Base-by-base conservation (phyloP, 345 rosid genomes). In the Lumnitzera racemosa region DNA sequence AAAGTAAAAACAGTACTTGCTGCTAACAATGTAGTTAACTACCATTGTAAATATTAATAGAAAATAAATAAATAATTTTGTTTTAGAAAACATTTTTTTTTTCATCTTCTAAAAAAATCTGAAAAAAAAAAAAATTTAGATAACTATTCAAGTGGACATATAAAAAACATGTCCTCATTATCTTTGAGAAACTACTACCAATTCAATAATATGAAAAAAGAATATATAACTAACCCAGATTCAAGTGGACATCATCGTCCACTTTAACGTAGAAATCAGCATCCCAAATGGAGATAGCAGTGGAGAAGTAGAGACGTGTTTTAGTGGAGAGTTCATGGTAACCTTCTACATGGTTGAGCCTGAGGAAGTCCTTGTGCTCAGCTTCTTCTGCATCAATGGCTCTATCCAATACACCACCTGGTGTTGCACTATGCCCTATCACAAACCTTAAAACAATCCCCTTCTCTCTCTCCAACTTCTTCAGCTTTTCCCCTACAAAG, bases 171-270 rank as follows among this genome's bases (percentile, higher is more conserved):
- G 20, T 20, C 20, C 20, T 20, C 20, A 20, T 20, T 20, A 20
- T 20, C 20, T 20, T 36, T 36, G 1, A 36, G 9, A 7, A 36
- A 36, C 7, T 9, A 36, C 11, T 36, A 36, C 7, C 46, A 41
- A 15, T 13, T 10, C 47, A 46, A 46, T 49, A 49, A 15, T 20
- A 27, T 11, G 3, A 31, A 46, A 5, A 53, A 2, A 16, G 24
- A 47, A n/a, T 5, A 6, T n/a, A 7, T 5, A 14, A 55, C 65
- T 2, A 51, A 82, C 91, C 92, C 55, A 85, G 41, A 61, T 92
- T 92, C 47, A 92, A 71, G 72, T 92, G 98, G 55, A 92, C 81
- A 65, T 92, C 96, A 29, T 89, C 98, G 27, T 92, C 98, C 2
- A 89, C 94, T 67, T 92, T 92, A 12, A 89, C 74, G 13, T 83